Conservation (phyloP, 179 eudicot genomes). For the Beta macrorhiza region DNA sequence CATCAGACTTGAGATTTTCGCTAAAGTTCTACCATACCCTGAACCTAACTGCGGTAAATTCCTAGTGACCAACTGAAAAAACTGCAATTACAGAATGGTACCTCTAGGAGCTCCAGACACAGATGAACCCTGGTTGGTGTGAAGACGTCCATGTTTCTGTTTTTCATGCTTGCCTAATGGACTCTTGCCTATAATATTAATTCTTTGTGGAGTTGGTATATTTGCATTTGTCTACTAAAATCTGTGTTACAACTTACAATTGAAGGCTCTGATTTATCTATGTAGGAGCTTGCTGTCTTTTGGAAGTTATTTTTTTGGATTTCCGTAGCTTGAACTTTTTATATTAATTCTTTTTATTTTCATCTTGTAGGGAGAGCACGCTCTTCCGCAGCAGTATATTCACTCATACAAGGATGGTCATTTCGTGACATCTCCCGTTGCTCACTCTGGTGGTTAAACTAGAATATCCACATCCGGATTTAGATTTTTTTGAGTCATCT, state of each 20-base stretch:
- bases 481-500: slow-evolving; percentile 27
- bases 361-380: slow-evolving; percentile 73
- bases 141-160: too few species aligned
- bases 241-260: neutral
- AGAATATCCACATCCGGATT: neutral
- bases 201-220: neutral
- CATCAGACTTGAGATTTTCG: neutral
- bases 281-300: neutral
- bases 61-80: neutral
- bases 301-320: neutral
- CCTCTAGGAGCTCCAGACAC: neutral
- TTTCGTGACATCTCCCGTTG: slow-evolving; percentile 76
- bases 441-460: slow-evolving; percentile 85
- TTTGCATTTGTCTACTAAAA: neutral
- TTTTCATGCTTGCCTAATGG: too few species aligned
- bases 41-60: neutral
- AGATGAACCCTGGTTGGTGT: neutral
- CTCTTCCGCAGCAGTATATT: slow-evolving; percentile 88
- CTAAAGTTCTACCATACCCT: too few species aligned
- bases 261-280: neutral
- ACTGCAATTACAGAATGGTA: neutral
- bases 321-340: too few species aligned
- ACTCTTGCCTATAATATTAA: neutral
- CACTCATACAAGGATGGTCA: slow-evolving; percentile 79
- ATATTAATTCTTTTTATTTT: neutral